Conservation (phyloP, 2,329 filamentous ascomycete species). For the Drechmeria coniospora region DNA sequence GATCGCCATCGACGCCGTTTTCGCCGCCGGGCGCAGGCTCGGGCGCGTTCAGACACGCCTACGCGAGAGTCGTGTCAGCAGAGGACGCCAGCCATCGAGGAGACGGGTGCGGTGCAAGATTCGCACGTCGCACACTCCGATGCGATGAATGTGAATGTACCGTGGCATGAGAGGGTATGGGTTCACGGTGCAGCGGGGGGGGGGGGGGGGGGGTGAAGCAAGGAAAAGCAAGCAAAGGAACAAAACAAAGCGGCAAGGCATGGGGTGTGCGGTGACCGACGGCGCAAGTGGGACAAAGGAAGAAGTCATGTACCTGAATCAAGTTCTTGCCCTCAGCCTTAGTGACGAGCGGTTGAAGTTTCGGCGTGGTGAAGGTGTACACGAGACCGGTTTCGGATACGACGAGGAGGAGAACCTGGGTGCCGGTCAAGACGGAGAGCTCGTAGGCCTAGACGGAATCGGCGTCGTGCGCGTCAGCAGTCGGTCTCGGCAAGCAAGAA, state of each 20-base stretch:
- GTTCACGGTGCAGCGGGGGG: no score
- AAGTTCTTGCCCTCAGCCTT: constrained; percentile 99
- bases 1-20: constrained; percentile 65
- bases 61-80: constrained; percentile 18
- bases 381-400: constrained; percentile 95
- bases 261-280: not conserved
- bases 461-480: constrained; percentile 5
- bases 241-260: not conserved
- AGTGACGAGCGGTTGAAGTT: constrained; percentile 93
- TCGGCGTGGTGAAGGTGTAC: constrained; percentile 96
- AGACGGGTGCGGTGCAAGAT: no score
- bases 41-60: constrained; percentile 94
- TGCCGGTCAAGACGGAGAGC: constrained; percentile 90
- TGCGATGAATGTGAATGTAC: no score
- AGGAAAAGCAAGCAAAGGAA: constrained; percentile 1
- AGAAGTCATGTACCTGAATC: constrained; percentile 83
- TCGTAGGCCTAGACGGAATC: constrained; percentile 64
- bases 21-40: constrained; percentile 72
- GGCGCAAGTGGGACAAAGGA: no score
- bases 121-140: no score
- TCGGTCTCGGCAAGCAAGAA: not conserved
- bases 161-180: no score
- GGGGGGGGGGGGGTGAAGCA: no score
- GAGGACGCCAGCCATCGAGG: not conserved
- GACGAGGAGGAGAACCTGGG: constrained; percentile 89